phyloP scores from a whole-genome alignment of 2,329 filamentous ascomycete genomes.

The Penicillium palitans region DNA sequence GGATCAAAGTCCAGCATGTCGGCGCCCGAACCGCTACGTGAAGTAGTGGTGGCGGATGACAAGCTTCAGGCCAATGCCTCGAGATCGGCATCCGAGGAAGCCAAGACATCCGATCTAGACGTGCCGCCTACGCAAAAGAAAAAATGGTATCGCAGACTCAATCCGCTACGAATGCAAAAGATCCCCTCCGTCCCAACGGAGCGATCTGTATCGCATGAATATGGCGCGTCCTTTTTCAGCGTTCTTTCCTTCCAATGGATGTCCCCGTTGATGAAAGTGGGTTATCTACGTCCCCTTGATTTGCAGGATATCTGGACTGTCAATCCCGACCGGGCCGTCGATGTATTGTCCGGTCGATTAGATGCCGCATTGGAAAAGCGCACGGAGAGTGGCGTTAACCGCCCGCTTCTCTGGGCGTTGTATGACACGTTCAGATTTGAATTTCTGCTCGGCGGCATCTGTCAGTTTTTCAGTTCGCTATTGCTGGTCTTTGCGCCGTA shows the following conservation, averaged over 20 bases:
- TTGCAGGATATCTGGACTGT: slow-evolving; percentile 84
- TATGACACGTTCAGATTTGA: slow-evolving; percentile 84
- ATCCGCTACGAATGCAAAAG: slow-evolving; percentile 49
- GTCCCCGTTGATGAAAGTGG: slow-evolving; percentile 77
- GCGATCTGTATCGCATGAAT: slow-evolving; percentile 63
- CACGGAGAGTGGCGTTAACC: slow-evolving; percentile 66
- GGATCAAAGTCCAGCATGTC: slow-evolving; percentile 12
- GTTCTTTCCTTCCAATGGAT: slow-evolving; percentile 86
- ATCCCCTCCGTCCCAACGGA: slow-evolving; percentile 58
- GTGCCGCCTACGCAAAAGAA: slow-evolving; percentile 10
- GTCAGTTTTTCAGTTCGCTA: slow-evolving; percentile 70
- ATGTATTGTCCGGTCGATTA: slow-evolving; percentile 66
- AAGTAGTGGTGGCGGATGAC: slow-evolving; percentile 20
- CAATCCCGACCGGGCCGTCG: slow-evolving; percentile 75
- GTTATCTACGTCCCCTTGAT: slow-evolving; percentile 82
- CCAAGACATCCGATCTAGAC: slow-evolving; percentile 12
- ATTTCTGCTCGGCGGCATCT: slow-evolving; percentile 80
- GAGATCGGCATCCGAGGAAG: slow-evolving; percentile 19
- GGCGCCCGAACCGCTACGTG: slow-evolving; percentile 16
- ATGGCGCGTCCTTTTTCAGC: slow-evolving; percentile 73
- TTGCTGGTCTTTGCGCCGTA: slow-evolving; percentile 81
- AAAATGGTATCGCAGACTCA: slow-evolving; percentile 44
- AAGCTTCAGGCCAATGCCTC: slow-evolving; percentile 16
- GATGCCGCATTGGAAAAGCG: slow-evolving; percentile 68
- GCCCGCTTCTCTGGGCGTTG: slow-evolving; percentile 75